Percentiles rank a stretch among this genome's conserved stretches.
Evolutionary conservation across 2,329 filamentous ascomycete species (phyloP).

Genomic region (Geosmithia morbida): DNA sequence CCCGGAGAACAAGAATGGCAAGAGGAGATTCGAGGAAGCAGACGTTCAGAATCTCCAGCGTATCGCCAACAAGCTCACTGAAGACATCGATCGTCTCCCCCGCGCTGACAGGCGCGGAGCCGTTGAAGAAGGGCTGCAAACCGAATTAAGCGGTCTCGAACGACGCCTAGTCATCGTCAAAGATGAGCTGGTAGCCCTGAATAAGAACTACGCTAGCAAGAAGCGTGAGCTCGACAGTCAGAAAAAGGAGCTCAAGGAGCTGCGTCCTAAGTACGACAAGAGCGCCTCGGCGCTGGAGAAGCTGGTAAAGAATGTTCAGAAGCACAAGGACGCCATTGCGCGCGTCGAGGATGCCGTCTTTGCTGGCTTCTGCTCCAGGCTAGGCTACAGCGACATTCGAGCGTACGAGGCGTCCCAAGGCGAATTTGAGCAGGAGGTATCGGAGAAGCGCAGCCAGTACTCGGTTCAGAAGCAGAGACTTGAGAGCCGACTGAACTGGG

Average conservation of each 20-base stretch:
- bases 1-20: conserved; percentile 56
- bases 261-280: conserved; percentile 64
- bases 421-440: conserved; percentile 77
- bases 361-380: conserved; percentile 65
- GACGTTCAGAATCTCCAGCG: conserved; percentile 77
- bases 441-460: conserved; percentile 76
- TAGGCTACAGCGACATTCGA: conserved; percentile 80
- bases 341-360: conserved; percentile 84
- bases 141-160: conserved; percentile 67
- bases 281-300: conserved; percentile 54
- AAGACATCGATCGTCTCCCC: conserved; percentile 68
- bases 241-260: conserved; percentile 57
- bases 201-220: conserved; percentile 75
- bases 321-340: conserved; percentile 50
- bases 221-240: conserved; percentile 65
- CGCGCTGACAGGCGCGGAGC: conserved; percentile 60
- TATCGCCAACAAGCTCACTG: conserved; percentile 58
- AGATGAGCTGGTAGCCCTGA: conserved; percentile 63
- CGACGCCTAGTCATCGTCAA: conserved; percentile 57
- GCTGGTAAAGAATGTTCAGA: conserved; percentile 31
- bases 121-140: conserved; percentile 69
- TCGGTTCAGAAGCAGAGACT: conserved; percentile 70
- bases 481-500: conserved; percentile 44
- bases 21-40: conserved; percentile 76
- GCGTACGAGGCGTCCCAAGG: conserved; percentile 92